A percentile compares a stretch with the other conserved stretches of the same genome.
These are phyloP conservation scores for Alternaria sp. DNA, from an alignment of 2,329 filamentous ascomycete species.

Conservation along the genomic window DNA sequence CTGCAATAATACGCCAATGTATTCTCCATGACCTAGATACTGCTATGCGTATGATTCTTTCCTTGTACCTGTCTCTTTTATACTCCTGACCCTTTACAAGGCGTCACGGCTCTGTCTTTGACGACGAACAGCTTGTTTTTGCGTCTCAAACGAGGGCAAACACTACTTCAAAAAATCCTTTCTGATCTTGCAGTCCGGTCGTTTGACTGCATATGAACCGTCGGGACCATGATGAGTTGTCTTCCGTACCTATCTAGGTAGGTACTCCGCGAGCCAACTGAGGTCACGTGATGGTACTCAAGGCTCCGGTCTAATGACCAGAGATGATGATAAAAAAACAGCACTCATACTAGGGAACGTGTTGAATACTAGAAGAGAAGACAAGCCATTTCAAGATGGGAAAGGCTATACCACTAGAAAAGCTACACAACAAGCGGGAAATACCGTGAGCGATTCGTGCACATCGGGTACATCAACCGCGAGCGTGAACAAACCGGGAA, in stretches of 20 bases:
- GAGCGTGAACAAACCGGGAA: neutral
- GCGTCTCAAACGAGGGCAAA: neutral
- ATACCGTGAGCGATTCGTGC: neutral
- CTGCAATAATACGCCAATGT: too few species aligned
- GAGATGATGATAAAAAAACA: neutral
- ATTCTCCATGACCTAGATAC: neutral
- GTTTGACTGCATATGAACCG: neutral
- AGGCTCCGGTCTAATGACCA: neutral
- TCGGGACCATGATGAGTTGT: accelerated
- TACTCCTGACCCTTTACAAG: too few species aligned
- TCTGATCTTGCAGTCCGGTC: neutral
- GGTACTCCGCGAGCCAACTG: neutral
- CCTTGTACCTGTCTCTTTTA: too few species aligned
- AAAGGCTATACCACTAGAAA: neutral
- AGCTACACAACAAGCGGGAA: neutral
- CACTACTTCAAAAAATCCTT: neutral
- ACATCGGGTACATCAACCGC: neutral
- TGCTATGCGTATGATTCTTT: neutral
- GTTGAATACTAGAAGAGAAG: neutral
- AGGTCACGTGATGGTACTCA: neutral
- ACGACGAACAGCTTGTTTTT: too few species aligned
- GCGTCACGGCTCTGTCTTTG: too few species aligned
- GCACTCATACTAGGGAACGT: too few species aligned
- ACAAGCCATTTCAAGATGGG: neutral
- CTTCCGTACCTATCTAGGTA: neutral